These are phyloP conservation scores for Colletotrichum musae DNA, from an alignment of 2,329 filamentous ascomycete genomes.

Conservation along the genomic window DNA sequence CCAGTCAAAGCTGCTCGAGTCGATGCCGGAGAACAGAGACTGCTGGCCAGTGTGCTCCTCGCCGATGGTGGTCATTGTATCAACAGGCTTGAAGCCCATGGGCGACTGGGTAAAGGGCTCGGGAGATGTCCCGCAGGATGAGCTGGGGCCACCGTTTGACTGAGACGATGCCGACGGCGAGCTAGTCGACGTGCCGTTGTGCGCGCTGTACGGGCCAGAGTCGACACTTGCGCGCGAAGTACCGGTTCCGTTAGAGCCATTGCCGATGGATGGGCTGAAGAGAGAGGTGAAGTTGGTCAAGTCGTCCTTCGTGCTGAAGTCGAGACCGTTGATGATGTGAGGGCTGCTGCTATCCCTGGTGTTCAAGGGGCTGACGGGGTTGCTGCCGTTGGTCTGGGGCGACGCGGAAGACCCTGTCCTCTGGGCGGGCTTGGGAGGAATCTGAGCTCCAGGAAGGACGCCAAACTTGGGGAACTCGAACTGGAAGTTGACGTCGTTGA, in stretches of 20 bases:
- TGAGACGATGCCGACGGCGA: constrained; percentile 76
- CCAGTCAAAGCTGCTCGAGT: constrained; percentile 77
- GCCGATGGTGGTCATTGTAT: constrained; percentile 75
- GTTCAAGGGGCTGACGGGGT: constrained; percentile 53
- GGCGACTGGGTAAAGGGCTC: constrained; percentile 83
- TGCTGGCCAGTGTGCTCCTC: constrained; percentile 66
- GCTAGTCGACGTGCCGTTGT: constrained; percentile 69
- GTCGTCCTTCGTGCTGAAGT: constrained; percentile 59
- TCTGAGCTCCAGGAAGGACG: constrained; percentile 69
- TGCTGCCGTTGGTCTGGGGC: constrained; percentile 44
- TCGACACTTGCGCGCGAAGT: constrained; percentile 66
- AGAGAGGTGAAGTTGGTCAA: constrained; percentile 70
- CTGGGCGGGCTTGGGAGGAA: constrained; percentile 44
- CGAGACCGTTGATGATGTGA: constrained; percentile 49
- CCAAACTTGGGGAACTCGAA: constrained; percentile 98
- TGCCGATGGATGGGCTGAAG: constrained; percentile 69
- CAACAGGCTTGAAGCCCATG: constrained; percentile 73
- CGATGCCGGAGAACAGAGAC: constrained; percentile 57
- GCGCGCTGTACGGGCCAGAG: constrained; percentile 62
- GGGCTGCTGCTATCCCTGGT: constrained; percentile 49
- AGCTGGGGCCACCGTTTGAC: constrained; percentile 71
- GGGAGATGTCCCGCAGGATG: constrained; percentile 83
- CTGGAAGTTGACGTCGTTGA: constrained; percentile 85
- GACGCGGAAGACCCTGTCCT: constrained; percentile 32
- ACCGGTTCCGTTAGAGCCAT: constrained; percentile 55